Conservation (phyloP, 2,329 filamentous ascomycete genomes). For the Colletotrichum sp. region DNA sequence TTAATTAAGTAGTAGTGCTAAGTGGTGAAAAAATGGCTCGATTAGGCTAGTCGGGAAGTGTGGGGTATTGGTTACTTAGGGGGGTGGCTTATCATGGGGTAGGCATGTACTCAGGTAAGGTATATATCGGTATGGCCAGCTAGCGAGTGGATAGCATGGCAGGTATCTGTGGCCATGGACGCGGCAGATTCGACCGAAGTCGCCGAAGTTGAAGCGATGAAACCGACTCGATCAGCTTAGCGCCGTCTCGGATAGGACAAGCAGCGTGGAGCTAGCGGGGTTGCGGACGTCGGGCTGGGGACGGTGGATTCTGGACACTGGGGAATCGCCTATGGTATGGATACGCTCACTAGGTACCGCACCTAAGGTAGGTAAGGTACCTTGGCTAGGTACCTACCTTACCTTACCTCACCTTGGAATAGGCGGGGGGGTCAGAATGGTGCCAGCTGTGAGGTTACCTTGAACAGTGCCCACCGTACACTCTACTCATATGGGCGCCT, state of each 20-base stretch:
- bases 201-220: constrained; percentile 16
- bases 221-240: background rate
- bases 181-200: constrained; percentile 11
- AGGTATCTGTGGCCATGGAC: background rate
- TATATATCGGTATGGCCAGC: background rate
- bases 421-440: background rate
- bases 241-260: background rate
- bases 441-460: background rate
- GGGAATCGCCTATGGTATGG: background rate
- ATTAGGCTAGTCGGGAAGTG: no score
- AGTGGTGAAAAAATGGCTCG: no score
- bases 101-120: background rate
- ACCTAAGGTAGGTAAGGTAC: background rate
- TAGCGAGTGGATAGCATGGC: background rate
- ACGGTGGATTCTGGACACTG: background rate
- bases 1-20: no score
- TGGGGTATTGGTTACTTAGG: no score
- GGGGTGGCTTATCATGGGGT: background rate
- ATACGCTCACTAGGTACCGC: background rate
- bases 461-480: background rate
- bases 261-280: background rate
- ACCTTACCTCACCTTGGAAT: background rate
- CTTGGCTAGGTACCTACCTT: background rate
- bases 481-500: background rate
- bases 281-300: background rate